Base-by-base conservation (phyloP, 352 stramenopile species). In the Pythium plurisporium region DNA sequence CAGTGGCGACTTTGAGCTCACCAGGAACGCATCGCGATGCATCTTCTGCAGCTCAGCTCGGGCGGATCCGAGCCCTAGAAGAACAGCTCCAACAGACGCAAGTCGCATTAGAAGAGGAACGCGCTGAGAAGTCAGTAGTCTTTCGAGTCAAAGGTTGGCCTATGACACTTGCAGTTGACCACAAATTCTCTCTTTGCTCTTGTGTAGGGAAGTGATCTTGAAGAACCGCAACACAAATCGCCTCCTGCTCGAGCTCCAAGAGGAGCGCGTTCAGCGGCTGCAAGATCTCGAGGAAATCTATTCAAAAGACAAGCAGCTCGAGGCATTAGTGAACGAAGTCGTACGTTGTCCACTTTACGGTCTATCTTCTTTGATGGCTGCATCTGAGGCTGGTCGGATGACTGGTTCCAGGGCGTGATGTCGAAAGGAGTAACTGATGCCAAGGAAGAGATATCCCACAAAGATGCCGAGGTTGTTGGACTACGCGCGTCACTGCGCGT, bases 281-380 rank as follows among this genome's bases (percentile, higher is more conserved):
- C 80, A 91, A 38, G 80, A 91, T 64, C 61, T 89, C 7, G 73
- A 91, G 42, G 80, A 91, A 53, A 91, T 91, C 54, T 91, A 91
- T 48, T 67, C 77, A 12, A 91, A 91, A 51, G 78, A 91, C 40
- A 91, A 89, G 49, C 69, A 84, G 27, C 55, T 91, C 8, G 80
- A 87, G 36, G 67, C 80, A 14, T 50, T 91, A 12, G 50, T 72
- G 4, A 67, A 40, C 20, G 78, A 87, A 79, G 77, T 86, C 61
- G 80, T 90, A 42, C 7, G 64, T 47, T n/a, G n/a, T n/a, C n/a
- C n/a, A n/a, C n/a, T n/a, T n/a, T n/a, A n/a, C n/a, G n/a, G n/a
- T n/a, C n/a, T n/a, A n/a, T n/a, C n/a, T n/a, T n/a, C n/a, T n/a
- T n/a, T n/a, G n/a, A n/a, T n/a, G n/a, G n/a, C n/a, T n/a, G n/a